Percentiles rank a stretch among this genome's conserved stretches.
These are phyloP conservation scores for Aspergillus tamarii DNA, from an alignment of 2,329 filamentous ascomycete genomes.

Conservation along the genomic window DNA sequence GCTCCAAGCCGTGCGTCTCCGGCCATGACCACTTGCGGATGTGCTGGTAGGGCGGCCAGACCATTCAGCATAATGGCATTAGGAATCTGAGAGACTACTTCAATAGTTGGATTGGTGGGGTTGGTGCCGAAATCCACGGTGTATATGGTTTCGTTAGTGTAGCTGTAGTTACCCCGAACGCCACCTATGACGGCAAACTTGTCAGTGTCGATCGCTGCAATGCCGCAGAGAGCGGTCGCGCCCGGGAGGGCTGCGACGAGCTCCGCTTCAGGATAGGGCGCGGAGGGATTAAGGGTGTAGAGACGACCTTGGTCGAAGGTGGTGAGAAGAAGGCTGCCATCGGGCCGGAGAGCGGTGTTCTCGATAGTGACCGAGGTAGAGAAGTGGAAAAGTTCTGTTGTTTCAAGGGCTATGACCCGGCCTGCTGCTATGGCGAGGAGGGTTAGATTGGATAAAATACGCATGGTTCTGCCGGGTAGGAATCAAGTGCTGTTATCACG, in stretches of 20 bases:
- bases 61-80: slow-evolving; percentile 24
- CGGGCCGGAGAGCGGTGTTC: slow-evolving; percentile 19
- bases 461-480: neutral
- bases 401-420: neutral
- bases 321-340: slow-evolving; percentile 24
- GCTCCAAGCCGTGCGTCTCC: slow-evolving; percentile 22
- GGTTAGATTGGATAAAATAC: neutral
- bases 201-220: slow-evolving; percentile 21
- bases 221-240: slow-evolving; percentile 23
- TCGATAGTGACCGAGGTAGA: slow-evolving; percentile 16
- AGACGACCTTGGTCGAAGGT: slow-evolving; percentile 20
- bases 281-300: slow-evolving; percentile 16
- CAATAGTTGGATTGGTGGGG: neutral
- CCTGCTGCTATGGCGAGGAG: neutral
- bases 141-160: slow-evolving; percentile 20
- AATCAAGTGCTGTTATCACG: neutral
- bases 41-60: slow-evolving; percentile 18
- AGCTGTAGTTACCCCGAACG: slow-evolving; percentile 19
- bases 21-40: slow-evolving; percentile 18
- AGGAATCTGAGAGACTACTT: slow-evolving; percentile 13
- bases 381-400: slow-evolving; percentile 20
- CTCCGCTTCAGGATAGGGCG: slow-evolving; percentile 6
- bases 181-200: slow-evolving; percentile 24
- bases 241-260: slow-evolving; percentile 18
- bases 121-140: slow-evolving; percentile 19